phyloP scores from a whole-genome alignment of 352 stramenopile species.

The Pythium aquatile region DNA sequence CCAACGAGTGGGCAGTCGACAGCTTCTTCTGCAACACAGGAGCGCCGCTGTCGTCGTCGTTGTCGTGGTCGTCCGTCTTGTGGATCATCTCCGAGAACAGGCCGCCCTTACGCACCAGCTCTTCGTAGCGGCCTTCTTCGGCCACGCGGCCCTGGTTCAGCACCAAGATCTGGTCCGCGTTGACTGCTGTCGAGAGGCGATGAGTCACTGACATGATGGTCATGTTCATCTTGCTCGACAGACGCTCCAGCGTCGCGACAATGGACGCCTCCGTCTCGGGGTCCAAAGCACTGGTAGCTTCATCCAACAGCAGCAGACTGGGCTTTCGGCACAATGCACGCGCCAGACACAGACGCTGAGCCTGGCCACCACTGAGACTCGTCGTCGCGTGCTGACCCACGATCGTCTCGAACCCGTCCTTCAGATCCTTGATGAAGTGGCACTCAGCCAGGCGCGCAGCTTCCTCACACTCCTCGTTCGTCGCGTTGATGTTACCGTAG shows the following conservation, averaged over 20 bases:
- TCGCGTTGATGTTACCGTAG: conserved; percentile 71
- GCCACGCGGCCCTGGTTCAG: conserved; percentile 73
- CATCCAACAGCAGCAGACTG: conserved; percentile 78
- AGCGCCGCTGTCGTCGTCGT: conserved; percentile 28
- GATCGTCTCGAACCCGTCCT: conserved; percentile 80
- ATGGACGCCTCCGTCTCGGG: conserved; percentile 86
- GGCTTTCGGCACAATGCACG: conserved; percentile 78
- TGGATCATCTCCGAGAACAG: conserved; percentile 87
- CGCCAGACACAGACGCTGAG: conserved; percentile 83
- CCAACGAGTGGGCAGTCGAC: background rate
- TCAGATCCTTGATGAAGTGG: conserved; percentile 80
- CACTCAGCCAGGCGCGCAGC: conserved; percentile 78
- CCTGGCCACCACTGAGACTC: conserved; percentile 83
- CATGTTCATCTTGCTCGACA: conserved; percentile 86
- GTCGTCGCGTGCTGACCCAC: conserved; percentile 86
- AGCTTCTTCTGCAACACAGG: conserved; percentile 28
- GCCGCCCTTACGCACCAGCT: conserved; percentile 60
- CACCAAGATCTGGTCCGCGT: conserved; percentile 82
- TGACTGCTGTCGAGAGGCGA: conserved; percentile 77
- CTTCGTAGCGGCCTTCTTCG: conserved; percentile 76
- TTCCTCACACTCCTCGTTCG: conserved; percentile 79
- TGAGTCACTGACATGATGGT: conserved; percentile 90
- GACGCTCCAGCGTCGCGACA: conserved; percentile 73
- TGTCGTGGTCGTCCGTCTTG: conserved; percentile 61
- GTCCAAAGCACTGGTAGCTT: conserved; percentile 86